Conservation (phyloP, 2,329 filamentous ascomycete genomes). For the Byssoonygena ceratinophila region DNA sequence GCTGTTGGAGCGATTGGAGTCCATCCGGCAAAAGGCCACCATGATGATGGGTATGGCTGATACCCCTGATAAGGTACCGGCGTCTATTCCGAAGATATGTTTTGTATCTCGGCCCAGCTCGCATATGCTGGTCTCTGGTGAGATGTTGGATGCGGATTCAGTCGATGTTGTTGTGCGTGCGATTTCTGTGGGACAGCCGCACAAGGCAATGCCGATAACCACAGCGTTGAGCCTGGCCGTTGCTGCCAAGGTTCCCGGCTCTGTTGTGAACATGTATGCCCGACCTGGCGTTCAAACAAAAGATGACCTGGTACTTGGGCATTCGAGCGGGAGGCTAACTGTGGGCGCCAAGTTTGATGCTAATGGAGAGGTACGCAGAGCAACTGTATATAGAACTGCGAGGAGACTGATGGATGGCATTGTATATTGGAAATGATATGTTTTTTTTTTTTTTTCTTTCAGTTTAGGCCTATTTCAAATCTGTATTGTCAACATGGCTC, state of each 20-base stretch:
- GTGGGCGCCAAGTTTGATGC: slow-evolving; percentile 34
- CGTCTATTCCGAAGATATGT: slow-evolving; percentile 55
- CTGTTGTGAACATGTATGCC: slow-evolving; percentile 24
- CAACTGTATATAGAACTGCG: slow-evolving; percentile 41
- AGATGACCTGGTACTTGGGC: slow-evolving; percentile 34
- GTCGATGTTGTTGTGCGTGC: slow-evolving; percentile 39
- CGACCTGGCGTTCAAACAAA: slow-evolving; percentile 18
- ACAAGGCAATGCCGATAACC: slow-evolving; percentile 48
- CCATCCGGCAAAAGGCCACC: slow-evolving; percentile 48
- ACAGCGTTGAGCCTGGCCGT: slow-evolving; percentile 43
- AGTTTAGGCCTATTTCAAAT: not conserved
- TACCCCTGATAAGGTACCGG: slow-evolving; percentile 37
- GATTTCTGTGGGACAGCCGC: slow-evolving; percentile 47
- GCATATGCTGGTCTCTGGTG: slow-evolving; percentile 32
- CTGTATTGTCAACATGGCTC: not conserved
- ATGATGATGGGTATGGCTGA: slow-evolving; percentile 51
- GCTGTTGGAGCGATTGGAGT: slow-evolving; percentile 42
- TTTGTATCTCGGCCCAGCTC: slow-evolving; percentile 40
- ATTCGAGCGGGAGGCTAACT: slow-evolving; percentile 40
- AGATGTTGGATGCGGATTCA: slow-evolving; percentile 22
- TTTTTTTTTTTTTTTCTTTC: not conserved
- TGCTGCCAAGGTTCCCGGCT: slow-evolving; percentile 39
- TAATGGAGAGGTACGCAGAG: slow-evolving; percentile 28
- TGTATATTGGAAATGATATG: slow-evolving; percentile 32
- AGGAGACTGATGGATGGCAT: slow-evolving; percentile 40